Percentiles rank a stretch among this genome's conserved stretches.
These are phyloP conservation scores for Alternaria dauci DNA, from an alignment of 2,329 filamentous ascomycete species.

Conservation along the genomic window DNA sequence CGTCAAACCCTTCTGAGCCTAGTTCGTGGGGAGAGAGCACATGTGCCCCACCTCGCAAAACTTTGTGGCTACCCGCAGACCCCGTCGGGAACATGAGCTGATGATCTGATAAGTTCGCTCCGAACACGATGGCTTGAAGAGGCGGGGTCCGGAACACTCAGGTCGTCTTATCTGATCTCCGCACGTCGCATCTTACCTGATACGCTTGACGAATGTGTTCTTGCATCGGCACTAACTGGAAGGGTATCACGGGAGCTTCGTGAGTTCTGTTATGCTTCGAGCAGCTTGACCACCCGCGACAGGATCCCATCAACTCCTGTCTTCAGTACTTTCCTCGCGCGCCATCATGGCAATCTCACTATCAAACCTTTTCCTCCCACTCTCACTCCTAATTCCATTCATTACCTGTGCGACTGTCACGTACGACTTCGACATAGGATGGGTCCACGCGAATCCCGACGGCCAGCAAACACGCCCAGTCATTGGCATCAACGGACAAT, in stretches of 20 bases:
- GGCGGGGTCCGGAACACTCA: constrained; percentile 5
- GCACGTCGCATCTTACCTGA: constrained; percentile 1
- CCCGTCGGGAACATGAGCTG: constrained; percentile 6
- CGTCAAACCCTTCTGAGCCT: background rate
- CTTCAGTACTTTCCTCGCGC: background rate
- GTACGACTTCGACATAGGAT: constrained; percentile 63
- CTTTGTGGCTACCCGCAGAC: constrained; percentile 8
- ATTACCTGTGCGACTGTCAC: constrained; percentile 50
- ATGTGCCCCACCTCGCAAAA: constrained; percentile 17
- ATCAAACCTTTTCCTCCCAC: constrained; percentile 53
- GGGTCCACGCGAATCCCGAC: constrained; percentile 65
- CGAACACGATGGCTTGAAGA: constrained; percentile 11
- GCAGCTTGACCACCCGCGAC: constrained; percentile 2
- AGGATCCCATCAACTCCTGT: constrained; percentile 18
- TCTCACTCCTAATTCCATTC: constrained; percentile 35
- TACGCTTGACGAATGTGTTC: constrained; percentile 7
- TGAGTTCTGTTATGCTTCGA: background rate
- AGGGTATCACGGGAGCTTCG: constrained; percentile 2
- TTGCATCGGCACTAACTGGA: constrained; percentile 9
- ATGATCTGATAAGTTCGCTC: constrained; percentile 37
- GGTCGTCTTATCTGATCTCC: constrained; percentile 36
- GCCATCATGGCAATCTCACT: constrained; percentile 56
- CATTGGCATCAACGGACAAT: constrained; percentile 78
- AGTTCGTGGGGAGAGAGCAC: background rate
- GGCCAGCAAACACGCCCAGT: constrained; percentile 58